phyloP scores from a whole-genome alignment of 106 monocot species.

The Allium fistulosum region DNA sequence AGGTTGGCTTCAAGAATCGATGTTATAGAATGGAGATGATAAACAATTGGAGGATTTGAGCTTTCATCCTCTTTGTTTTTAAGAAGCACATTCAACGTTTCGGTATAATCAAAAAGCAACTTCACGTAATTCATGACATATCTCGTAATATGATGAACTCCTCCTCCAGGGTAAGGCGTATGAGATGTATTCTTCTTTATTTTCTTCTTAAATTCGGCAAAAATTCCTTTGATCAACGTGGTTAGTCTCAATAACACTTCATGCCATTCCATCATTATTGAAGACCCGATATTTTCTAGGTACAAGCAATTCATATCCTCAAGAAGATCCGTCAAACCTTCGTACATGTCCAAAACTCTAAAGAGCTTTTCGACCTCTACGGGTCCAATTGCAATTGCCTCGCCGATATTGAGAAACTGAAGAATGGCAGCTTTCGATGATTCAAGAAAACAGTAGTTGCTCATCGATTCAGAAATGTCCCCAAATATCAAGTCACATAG shows the following conservation, averaged over 20 bases:
- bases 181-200: constrained; percentile 8
- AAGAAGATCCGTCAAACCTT: constrained; percentile 13
- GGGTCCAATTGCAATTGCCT: constrained; percentile 30
- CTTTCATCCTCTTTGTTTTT: constrained; percentile 3
- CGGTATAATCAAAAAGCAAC: constrained; percentile 15
- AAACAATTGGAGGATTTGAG: neutral
- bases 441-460: constrained; percentile 47
- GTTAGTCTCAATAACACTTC: constrained; percentile 13
- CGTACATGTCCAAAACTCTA: constrained; percentile 26
- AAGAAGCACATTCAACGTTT: constrained; percentile 16
- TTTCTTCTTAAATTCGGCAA: constrained; percentile 18
- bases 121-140: constrained; percentile 28
- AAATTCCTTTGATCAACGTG: constrained; percentile 11
- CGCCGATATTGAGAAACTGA: constrained; percentile 56
- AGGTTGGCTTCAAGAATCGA: constrained; percentile 9
- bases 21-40: neutral
- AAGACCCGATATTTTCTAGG: constrained; percentile 1
- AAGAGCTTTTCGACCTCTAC: constrained; percentile 20
- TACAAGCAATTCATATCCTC: constrained; percentile 12
- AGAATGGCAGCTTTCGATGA: constrained; percentile 42
- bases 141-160: constrained; percentile 16
- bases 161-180: constrained; percentile 14
- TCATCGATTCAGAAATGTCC: constrained; percentile 14
- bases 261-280: constrained; percentile 5
- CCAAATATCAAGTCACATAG: constrained; percentile 55